These are phyloP conservation scores for Sechiopsis laciniata DNA, from an alignment of 306 rosid species.

Conservation along the genomic window DNA sequence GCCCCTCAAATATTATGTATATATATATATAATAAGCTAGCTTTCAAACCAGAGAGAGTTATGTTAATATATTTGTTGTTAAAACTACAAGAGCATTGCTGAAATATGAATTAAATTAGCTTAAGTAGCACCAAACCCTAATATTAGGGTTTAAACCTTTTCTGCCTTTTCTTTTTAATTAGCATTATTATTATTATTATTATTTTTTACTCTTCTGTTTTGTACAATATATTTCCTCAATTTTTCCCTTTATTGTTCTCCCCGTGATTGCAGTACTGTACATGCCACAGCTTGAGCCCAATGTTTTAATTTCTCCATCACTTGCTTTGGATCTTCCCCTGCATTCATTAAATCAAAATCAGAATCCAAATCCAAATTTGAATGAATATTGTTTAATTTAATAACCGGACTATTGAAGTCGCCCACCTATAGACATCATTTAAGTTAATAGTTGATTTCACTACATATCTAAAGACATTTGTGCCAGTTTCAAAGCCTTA, in stretches of 20 bases:
- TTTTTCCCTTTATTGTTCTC: not conserved
- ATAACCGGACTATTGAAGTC: no score
- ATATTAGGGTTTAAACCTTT: no score
- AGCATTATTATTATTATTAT: not conserved
- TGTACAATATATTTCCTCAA: constrained; percentile 34
- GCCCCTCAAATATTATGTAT: not conserved
- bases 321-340: constrained; percentile 87
- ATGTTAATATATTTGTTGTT: no score
- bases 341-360: not conserved
- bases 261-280: constrained; percentile 65
- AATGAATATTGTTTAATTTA: not conserved
- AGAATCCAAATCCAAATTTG: not conserved
- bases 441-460: no score
- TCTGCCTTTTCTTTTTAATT: no score
- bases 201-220: constrained; percentile 21
- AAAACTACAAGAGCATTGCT: no score
- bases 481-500: no score
- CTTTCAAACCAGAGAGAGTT: no score
- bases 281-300: constrained; percentile 99
- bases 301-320: constrained; percentile 75
- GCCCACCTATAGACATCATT: no score
- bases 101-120: not conserved
- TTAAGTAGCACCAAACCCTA: no score
- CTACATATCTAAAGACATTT: no score
- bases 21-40: not conserved